phyloP scores from a whole-genome alignment of 2,329 filamentous ascomycete genomes.

The Arachnomyces sp. region DNA sequence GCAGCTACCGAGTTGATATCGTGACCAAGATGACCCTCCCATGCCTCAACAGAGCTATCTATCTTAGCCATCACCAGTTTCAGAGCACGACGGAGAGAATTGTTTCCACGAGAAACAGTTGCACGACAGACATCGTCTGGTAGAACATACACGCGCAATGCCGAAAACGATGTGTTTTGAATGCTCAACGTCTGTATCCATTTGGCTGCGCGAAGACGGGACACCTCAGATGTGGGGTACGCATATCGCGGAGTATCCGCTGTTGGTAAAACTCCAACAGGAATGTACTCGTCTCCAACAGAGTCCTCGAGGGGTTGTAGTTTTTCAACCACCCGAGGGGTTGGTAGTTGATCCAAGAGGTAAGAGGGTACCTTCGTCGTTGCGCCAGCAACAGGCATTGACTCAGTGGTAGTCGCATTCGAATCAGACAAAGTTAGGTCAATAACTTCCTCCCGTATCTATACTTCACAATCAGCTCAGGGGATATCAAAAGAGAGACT shows the following conservation, averaged over 20 bases:
- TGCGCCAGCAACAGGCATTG: no score
- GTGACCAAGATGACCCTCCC: slow-evolving; percentile 24
- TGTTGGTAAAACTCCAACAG: slow-evolving; percentile 27
- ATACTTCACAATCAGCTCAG: no score
- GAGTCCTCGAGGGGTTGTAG: neutral
- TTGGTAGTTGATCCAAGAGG: no score
- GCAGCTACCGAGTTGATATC: slow-evolving; percentile 6
- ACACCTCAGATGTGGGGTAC: slow-evolving; percentile 19
- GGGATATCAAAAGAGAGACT: no score
- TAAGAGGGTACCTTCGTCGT: no score
- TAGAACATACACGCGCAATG: slow-evolving; percentile 31
- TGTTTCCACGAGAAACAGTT: slow-evolving; percentile 25
- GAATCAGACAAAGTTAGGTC: no score
- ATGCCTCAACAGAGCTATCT: slow-evolving; percentile 31
- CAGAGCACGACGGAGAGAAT: slow-evolving; percentile 26
- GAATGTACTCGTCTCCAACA: slow-evolving; percentile 19
- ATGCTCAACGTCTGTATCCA: slow-evolving; percentile 28
- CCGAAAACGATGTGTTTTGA: slow-evolving; percentile 10
- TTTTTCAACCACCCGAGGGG: no score
- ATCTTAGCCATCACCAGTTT: slow-evolving; percentile 32
- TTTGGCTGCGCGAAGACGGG: slow-evolving; percentile 21
- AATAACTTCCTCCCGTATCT: no score
- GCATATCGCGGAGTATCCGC: slow-evolving; percentile 11
- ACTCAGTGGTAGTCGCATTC: no score
- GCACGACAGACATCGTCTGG: slow-evolving; percentile 32